Evolutionary conservation across 805 yeast species (phyloP).

Genomic region (Cyberlindnera maclurae): DNA sequence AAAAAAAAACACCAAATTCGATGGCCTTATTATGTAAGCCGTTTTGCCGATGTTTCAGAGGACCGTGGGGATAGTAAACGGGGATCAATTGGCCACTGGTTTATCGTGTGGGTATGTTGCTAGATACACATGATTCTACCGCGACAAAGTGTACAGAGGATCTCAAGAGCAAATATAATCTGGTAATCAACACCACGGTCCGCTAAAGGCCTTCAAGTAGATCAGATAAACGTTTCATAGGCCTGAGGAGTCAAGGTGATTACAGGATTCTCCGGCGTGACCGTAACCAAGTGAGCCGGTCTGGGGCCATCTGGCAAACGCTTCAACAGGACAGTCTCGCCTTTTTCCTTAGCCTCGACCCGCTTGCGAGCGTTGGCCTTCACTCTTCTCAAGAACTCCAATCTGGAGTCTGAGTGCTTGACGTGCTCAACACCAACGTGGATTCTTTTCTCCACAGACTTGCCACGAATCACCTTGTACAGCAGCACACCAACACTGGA

Average conservation of each 20-base stretch:
- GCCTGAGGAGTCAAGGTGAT: conserved; percentile 96
- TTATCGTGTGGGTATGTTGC: no score
- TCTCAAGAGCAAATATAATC: no score
- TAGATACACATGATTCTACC: no score
- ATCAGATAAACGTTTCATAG: conserved; percentile 94
- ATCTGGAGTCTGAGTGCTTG: conserved; percentile 98
- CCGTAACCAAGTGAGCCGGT: conserved; percentile 69
- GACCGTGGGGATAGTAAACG: no score
- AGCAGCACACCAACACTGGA: conserved; percentile 93
- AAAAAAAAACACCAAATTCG: no score
- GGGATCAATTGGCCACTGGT: no score
- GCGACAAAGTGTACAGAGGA: no score
- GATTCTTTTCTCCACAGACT: conserved; percentile 96
- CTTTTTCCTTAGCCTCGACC: conserved; percentile 87
- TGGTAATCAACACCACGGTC: no score
- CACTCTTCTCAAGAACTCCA: conserved; percentile 95
- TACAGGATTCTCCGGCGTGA: conserved; percentile 68
- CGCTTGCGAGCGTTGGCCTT: conserved; percentile 88
- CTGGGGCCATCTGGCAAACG: conserved; percentile 98
- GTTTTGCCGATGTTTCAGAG: no score
- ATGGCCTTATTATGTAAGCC: no score
- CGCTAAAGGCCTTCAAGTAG: no score
- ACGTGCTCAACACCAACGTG: conserved; percentile 97
- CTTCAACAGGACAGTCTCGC: conserved; percentile 83
- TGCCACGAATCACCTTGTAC: conserved; percentile 95